Base-by-base conservation (phyloP, 2,329 filamentous ascomycete species). In the Scleromitrula shiraiana region DNA sequence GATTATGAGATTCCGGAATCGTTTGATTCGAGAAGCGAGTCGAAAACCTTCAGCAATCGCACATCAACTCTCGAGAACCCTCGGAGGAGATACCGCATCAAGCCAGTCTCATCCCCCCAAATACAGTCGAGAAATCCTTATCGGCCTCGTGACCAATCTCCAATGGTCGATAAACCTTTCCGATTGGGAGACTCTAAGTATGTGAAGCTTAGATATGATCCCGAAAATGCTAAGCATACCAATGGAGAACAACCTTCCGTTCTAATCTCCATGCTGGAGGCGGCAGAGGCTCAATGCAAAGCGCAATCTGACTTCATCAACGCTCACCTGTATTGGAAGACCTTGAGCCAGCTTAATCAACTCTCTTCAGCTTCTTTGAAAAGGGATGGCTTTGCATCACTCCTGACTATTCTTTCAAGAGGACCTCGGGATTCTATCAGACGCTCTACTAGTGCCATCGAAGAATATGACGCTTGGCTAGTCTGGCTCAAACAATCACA, bases 321-420 rank as follows among this genome's bases (percentile, higher is more conserved):
- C 24, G 85, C 88, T 1, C 87, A 94, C 57, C 75, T 87, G 43
- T 95, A 91, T 70, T 91, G 86, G 81, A 85, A 83, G 62, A 89
- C 88, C 0, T 69, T 91, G 23, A 80, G 86, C 51, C 83, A 88
- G 53, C 74, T 95, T 15, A 78, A 80, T 56, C 75, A 74, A 46
- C 66, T 85, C 48, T 72, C 70, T 35, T 82, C 77, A 14, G 70
- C 76, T 6, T 82, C 74, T 8, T 66, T 88, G 24, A 78, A 78
- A 20, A 74, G 76, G 46, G 75, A 88, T 61, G 79, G 85, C 24
- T 86, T 87, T 66, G 73, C 85, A 29, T 80, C 82, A 54, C 70
- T 89, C 56, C 68, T 88, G 50, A 78, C 87, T 65, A 79, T 91
- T 65, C 85, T 88, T 67, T 82, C 82, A 1, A 75, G 83, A 15